Conservation (phyloP, 2,329 filamentous ascomycete genomes). For the Periconia sp. region DNA sequence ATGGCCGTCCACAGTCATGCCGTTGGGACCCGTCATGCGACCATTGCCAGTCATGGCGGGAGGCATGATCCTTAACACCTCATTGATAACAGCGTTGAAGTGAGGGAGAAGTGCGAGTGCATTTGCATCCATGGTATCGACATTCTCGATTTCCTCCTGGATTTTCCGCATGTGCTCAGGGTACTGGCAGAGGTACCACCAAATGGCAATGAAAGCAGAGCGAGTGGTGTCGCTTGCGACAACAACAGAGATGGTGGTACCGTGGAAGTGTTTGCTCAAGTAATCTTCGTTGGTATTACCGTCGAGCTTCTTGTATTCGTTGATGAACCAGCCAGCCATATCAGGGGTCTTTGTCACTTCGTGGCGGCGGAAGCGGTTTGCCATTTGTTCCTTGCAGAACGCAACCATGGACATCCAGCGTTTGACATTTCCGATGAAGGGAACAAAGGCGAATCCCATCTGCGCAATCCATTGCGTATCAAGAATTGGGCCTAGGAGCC, state of each 20-base stretch:
- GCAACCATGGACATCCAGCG: constrained; percentile 9
- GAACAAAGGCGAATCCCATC: constrained; percentile 9
- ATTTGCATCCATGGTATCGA: constrained; percentile 4
- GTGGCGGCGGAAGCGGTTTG: constrained; percentile 8
- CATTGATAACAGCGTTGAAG: constrained; percentile 19
- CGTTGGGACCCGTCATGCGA: constrained; percentile 11
- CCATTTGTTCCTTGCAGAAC: constrained; percentile 15
- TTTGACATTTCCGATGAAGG: constrained; percentile 7
- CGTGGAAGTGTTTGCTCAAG: constrained; percentile 4
- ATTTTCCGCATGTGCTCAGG: constrained; percentile 11
- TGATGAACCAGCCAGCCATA: constrained; percentile 14
- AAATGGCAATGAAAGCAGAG: constrained; percentile 10
- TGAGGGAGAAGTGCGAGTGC: constrained; percentile 9
- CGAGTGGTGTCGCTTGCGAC: constrained; percentile 18
- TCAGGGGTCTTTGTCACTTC: not conserved
- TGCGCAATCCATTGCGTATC: constrained; percentile 14
- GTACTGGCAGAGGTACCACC: constrained; percentile 11
- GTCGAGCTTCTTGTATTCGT: constrained; percentile 6
- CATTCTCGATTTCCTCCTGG: constrained; percentile 5
- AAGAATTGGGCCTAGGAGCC: constrained; percentile 10
- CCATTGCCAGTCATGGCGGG: constrained; percentile 11
- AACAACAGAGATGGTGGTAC: constrained; percentile 8
- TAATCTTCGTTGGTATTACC: not conserved
- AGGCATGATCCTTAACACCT: constrained; percentile 15
- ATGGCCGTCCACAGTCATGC: constrained; percentile 9